Evolutionary conservation across 371 early-diverging fungal species (phyloP).

Genomic region (Mortierella sp.): DNA sequence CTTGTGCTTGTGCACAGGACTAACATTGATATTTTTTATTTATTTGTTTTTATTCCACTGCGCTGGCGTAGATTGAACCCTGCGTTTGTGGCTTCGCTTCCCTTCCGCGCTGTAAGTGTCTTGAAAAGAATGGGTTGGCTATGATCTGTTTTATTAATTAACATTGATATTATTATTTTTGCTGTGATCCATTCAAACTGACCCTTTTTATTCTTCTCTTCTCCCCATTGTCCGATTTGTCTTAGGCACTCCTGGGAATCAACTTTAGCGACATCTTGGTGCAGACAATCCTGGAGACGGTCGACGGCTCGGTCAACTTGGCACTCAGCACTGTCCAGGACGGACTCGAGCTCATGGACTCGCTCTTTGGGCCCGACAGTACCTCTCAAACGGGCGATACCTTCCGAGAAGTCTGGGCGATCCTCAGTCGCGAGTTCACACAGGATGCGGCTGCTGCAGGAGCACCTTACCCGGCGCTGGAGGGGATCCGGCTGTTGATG

Average conservation of each 20-base stretch:
- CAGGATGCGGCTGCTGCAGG: conserved; percentile 9
- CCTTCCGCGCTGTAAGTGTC: conserved; percentile 46
- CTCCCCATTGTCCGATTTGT: not conserved
- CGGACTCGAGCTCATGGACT: conserved; percentile 51
- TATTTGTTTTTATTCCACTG: not conserved
- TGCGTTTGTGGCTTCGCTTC: conserved; percentile 39
- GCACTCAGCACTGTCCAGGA: conserved; percentile 48
- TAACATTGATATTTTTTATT: too few relatives aligned
- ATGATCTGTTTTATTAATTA: not conserved
- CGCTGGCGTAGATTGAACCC: conserved; percentile 30
- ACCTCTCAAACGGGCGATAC: conserved; percentile 52
- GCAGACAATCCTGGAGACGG: conserved; percentile 53
- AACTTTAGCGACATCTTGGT: conserved; percentile 53
- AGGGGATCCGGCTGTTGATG: conserved; percentile 47
- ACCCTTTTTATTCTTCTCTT: not conserved
- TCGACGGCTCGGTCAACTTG: conserved; percentile 52
- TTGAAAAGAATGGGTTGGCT: too few relatives aligned
- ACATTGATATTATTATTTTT: not conserved
- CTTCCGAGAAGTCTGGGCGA: conserved; percentile 54
- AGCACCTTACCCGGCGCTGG: conserved; percentile 26
- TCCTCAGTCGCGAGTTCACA: conserved; percentile 44
- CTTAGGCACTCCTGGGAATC: conserved; percentile 47
- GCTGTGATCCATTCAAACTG: not conserved
- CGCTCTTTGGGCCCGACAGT: conserved; percentile 50
- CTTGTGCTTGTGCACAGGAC: not conserved